These are phyloP conservation scores for Dalbergia cultrata DNA, from an alignment of 306 rosid species.

Conservation along the genomic window DNA sequence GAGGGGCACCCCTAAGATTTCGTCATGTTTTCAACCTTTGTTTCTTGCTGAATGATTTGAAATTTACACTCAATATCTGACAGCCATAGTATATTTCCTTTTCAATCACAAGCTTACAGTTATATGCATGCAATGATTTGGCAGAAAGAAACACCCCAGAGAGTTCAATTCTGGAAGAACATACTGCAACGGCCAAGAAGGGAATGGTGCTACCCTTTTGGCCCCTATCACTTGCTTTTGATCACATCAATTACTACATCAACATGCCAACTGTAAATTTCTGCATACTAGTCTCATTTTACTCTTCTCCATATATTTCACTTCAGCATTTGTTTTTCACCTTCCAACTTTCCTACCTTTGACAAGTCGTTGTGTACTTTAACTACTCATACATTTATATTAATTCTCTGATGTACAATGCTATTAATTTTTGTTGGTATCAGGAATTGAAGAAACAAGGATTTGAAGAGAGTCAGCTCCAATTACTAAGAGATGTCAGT, in stretches of 20 bases:
- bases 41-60: neutral
- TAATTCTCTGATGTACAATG: conserved; percentile 19
- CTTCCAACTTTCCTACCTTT: neutral
- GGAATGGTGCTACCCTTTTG: conserved; percentile 65
- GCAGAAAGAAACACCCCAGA: conserved; percentile 42
- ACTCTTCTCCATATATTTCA: conserved; percentile 29
- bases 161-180: conserved; percentile 42
- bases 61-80: neutral
- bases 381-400: conserved; percentile 10
- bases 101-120: conserved; percentile 34
- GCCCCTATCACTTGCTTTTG: conserved; percentile 63
- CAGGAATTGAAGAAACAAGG: conserved; percentile 62
- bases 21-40: conserved; percentile 16
- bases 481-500: conserved; percentile 56
- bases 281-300: conserved; percentile 30
- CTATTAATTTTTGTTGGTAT: conserved; percentile 24
- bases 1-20: neutral
- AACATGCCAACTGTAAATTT: conserved; percentile 60
- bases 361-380: conserved; percentile 8
- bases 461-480: conserved; percentile 52
- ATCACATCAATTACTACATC: conserved; percentile 61
- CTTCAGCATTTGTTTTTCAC: conserved; percentile 19
- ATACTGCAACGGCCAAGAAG: conserved; percentile 39
- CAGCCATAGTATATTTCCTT: conserved; percentile 11
- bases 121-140: conserved; percentile 47